Base-by-base conservation (phyloP, 2,329 filamentous ascomycete species). In the Trichoderma citrinoviride region DNA sequence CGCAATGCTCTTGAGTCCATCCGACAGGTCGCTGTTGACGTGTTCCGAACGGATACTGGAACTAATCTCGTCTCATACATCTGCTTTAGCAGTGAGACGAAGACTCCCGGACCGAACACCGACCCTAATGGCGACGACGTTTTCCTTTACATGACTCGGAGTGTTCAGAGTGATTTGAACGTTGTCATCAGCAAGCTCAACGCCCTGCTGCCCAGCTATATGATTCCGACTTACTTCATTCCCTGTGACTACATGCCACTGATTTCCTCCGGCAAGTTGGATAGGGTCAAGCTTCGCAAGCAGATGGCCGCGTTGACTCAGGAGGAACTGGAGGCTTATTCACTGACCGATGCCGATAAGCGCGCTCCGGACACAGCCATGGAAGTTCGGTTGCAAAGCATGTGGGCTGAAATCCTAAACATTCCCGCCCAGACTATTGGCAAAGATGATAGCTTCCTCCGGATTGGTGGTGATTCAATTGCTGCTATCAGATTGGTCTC, bases 381-480 rank as follows among this genome's bases (percentile, higher is more conserved):
- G 63, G 66, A 67, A 43, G 50, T 46, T 2, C 52, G 54, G 5
- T 19, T 67, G 10, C 65, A 65, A 46, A 15, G 55, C 7, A 8
- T 67, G 5, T 67, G 66, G 66, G 54, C 65, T 33, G 43, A 61
- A 7, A 14, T 64, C 15, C 43, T 67, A 3, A 41, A 62, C 2
- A 50, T 67, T 6, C 41, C 57, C 52, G 29, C 44, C 15, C 47
- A 54, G 7, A 44, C 43, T 17, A 68, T 68, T 29, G 65, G 67
- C 5, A 46, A 47, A 8, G 57, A 68, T 21, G 67, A 68, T 23
- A 65, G 40, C 41, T 68, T 68, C 49, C 47, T 68, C 15, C 41
- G 54, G 0, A 53, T 68, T 17, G 67, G 67, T 4, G 67, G 67
- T 4, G 67, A 68, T 33, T 67, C 65, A 4, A 67, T 68, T 49